Evolutionary conservation across 352 stramenopile species (phyloP), one percentile per base, ranked within the genome.

Genomic region (Blastocystis sp.): DNA sequence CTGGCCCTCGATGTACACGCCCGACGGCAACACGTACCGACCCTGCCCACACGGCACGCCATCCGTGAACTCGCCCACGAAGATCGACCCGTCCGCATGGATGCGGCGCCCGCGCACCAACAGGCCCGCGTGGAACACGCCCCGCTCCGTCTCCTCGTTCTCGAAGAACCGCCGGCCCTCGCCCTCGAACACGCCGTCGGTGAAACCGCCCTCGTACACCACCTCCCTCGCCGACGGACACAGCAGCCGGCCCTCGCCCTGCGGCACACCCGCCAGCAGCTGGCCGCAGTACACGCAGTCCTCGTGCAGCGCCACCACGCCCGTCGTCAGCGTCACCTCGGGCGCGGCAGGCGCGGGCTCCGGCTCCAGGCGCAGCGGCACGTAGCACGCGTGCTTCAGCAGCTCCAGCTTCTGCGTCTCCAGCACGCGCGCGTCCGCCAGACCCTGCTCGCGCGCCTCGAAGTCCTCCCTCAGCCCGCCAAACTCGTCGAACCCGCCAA

Each of bases 141-240:
- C 74, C 24, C 61, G 52, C 38, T 11, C 54, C 3, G 34, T 19
- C 61, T 84, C 48, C 28, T 48, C 34, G 4, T 45, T 59, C 21
- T 45, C 24, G 1, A 28, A 24, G 48, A 69, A 84, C 54, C 38
- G 3, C 28, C 21, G 54, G 1, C 74, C 74, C 14, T 43, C n/a
- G 38, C 74, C 74, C 38, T 84, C 2, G 45, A 54, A 84, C 24
- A 45, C 0, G n/a, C 74, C 74, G 19, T 84, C 74, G 9, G 45
- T 0, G 52, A 54, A 84, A 54, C 21, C 40, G 34, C 74, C 74
- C 21, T 19, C 2, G 54, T 84, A 84, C 19, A 84, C 38, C 48
- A 84, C 21, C 24, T 84, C 57, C n/a, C 48, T 69, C n/a, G 42
- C 34, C 14, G 52, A 14, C 11, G 38, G 1, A 10, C 52, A 24